Evolutionary conservation across 2,329 filamentous ascomycete species (phyloP).

Genomic region (Iodosphaeria phyllophila): DNA sequence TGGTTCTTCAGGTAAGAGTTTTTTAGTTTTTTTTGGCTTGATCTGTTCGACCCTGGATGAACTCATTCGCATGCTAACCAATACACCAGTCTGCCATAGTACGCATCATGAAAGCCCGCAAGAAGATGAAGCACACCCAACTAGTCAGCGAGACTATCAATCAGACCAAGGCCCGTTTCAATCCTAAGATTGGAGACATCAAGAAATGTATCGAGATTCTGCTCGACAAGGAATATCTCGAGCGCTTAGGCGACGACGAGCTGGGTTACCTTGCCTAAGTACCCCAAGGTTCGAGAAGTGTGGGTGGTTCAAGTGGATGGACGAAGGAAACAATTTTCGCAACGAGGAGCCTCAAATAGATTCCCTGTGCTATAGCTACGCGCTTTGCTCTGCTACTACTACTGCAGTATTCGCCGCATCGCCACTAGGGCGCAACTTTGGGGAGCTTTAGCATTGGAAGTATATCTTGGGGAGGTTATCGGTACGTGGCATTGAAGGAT

Average conservation of each 20-base stretch:
- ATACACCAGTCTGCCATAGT: slow-evolving; percentile 74
- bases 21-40: slow-evolving; percentile 1
- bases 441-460: too few relatives aligned
- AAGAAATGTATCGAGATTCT: slow-evolving; percentile 99
- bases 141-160: slow-evolving; percentile 90
- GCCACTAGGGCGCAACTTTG: too few relatives aligned
- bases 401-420: too few relatives aligned
- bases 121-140: slow-evolving; percentile 95
- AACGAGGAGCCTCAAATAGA: too few relatives aligned
- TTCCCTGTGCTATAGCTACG: too few relatives aligned
- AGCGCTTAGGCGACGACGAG: slow-evolving; percentile 86
- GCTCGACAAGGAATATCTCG: slow-evolving; percentile 96
- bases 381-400: too few relatives aligned
- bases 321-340: too few relatives aligned
- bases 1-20: slow-evolving; percentile 75
- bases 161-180: slow-evolving; percentile 84
- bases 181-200: slow-evolving; percentile 85
- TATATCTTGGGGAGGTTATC: too few relatives aligned
- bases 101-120: slow-evolving; percentile 98
- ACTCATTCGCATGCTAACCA: slow-evolving; percentile 3
- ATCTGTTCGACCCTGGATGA: too few relatives aligned
- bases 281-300: neutral
- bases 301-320: too few relatives aligned
- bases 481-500: too few relatives aligned
- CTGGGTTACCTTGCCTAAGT: slow-evolving; percentile 77